phyloP scores from a whole-genome alignment of 768 basidiomycete species.

The Leccinum subtestaceum region DNA sequence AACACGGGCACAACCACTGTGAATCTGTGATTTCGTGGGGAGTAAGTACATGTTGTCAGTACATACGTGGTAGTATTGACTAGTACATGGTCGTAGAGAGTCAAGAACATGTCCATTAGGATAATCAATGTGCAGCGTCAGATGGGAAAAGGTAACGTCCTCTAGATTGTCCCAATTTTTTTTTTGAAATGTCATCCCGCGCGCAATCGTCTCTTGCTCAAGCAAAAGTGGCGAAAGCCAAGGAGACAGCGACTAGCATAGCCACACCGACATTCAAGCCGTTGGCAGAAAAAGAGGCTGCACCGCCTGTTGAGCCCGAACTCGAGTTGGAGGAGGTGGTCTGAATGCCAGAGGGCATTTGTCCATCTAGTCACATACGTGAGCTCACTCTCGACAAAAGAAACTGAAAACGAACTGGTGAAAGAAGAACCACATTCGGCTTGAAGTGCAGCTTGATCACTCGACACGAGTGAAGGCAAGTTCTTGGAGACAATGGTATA shows the following conservation, averaged over 20 bases:
- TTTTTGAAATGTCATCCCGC: neutral
- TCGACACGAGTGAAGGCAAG: conserved; percentile 35
- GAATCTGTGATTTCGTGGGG: neutral
- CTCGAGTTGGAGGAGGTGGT: conserved; percentile 24
- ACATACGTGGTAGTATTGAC: neutral
- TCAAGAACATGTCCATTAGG: conserved; percentile 3
- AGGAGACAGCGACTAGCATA: conserved; percentile 34
- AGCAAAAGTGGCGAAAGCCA: conserved; percentile 35
- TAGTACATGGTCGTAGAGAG: neutral
- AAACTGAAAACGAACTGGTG: conserved; percentile 39
- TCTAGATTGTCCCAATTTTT: neutral
- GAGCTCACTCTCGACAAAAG: neutral
- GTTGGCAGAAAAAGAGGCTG: conserved; percentile 19
- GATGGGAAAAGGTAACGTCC: neutral
- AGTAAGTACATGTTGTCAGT: neutral
- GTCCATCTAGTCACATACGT: conserved; percentile 26
- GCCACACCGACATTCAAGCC: conserved; percentile 25
- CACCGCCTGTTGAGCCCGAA: conserved; percentile 19
- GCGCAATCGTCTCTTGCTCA: conserved; percentile 14
- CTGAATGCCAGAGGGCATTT: conserved; percentile 28
- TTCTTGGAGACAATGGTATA: conserved; percentile 42
- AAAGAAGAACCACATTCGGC: conserved; percentile 49
- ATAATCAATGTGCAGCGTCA: neutral
- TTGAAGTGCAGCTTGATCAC: conserved; percentile 29
- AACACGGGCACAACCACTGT: neutral